Evolutionary conservation across 2,329 filamentous ascomycete genomes (phyloP), one percentile per base, ranked within the genome.

Genomic region (Trichoderma sp.): DNA sequence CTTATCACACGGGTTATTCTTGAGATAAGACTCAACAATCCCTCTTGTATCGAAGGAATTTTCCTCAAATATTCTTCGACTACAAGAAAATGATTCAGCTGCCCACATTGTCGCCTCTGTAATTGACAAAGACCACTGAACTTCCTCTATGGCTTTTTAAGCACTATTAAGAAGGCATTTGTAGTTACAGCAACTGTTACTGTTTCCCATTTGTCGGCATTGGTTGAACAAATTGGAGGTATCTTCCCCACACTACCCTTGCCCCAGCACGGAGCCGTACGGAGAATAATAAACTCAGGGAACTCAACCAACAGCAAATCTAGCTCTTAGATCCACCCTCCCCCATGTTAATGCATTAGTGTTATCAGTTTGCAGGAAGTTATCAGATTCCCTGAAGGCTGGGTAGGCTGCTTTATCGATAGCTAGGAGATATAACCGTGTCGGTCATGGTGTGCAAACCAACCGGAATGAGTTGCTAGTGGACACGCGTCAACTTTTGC

Each of bases 241-340:
- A 60, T 60, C 28, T 60, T 60, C 57, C 57, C 57, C 57, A 34
- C 57, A 60, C 57, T 60, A 60, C 57, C 57, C 57, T 60, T 60
- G 57, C 18, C 32, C 30, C n/a, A 34, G 57, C 57, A 60, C 9
- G 57, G 57, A 60, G 14, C 30, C 57, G 32, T 32, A 34, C 57
- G 57, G 57, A 60, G 57, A 60, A 60, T 60, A 60, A 60, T 60
- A 60, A 60, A 60, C 18, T 34, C 28, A 34, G n/a, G 57, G 32
- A 30, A 34, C 28, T 34, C 57, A 60, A 60, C 57, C 57, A 60
- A 60, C 57, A 60, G 57, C 57, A 60, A 34, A 60, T 60, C 28
- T 60, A 60, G 57, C 57, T 60, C 57, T 34, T 34, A n/a, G 32
- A 34, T 21, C 57, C 57, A 60, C 57, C 21, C 9, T 21, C 24